Base-by-base conservation (phyloP, 2,329 filamentous ascomycete genomes). In the Fusarium sp. region DNA sequence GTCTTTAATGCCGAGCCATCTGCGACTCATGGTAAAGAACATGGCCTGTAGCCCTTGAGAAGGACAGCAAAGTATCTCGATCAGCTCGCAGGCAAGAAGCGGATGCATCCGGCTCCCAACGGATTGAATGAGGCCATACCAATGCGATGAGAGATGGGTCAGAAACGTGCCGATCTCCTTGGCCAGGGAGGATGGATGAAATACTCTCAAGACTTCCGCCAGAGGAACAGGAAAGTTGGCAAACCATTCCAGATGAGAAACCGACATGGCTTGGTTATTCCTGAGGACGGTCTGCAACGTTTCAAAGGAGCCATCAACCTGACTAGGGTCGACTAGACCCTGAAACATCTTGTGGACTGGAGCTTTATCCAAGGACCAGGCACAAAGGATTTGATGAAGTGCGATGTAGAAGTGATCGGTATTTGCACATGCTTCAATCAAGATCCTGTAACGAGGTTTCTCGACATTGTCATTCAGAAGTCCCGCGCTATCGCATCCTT, bases 371-470 rank as follows among this genome's bases (percentile, higher is more conserved):
- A 82, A 66, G 5, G 85, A 86, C 86, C 88, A 89, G 22, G 88
- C 77, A 77, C 91, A 93, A 79, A 90, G 91, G 2, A 92, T 68
- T 77, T 93, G 92, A 77, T 93, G 92, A 14, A 93, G 79, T 7
- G 87, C 84, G 59, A 94, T 75, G 78, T 92, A 95, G 77, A 93
- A 89, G 56, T 84, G 71, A 79, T 95, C 93, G 6, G 86, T 80
- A 0, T 79, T 75, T 2, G 71, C 50, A 72, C 90, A 92, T 2
- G 93, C 92, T 27, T 89, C 83, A 29, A 73, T 77, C 14, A 95
- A 82, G 9, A 93, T 84, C n/a, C 79, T 72, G 37, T 90, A 83
- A 34, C 92, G 86, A 27, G 83, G 83, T 52, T 78, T 76, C 68
- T 89, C 89, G 3, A 86, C 75, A 42, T 59, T 58, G n/a, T 73